Conservation (phyloP, 768 basidiomycete genomes). For the Rossbeevera mucosa region DNA sequence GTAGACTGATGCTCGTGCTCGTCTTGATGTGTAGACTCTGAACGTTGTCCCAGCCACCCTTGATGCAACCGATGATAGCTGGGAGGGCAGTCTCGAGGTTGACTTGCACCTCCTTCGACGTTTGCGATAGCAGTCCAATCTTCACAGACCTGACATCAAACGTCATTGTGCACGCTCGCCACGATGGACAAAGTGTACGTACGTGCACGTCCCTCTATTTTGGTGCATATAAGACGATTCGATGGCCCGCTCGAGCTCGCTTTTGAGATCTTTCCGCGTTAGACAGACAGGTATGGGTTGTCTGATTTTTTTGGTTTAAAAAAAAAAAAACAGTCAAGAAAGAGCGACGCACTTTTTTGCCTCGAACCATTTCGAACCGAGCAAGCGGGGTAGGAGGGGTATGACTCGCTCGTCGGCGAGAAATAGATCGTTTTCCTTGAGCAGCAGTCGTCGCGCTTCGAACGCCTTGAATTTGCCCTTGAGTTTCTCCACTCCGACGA, state of each 20-base stretch:
- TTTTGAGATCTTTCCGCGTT: slow-evolving; percentile 84
- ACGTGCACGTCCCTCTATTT: slow-evolving; percentile 91
- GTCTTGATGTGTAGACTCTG: slow-evolving; percentile 90
- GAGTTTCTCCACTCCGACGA: slow-evolving; percentile 87
- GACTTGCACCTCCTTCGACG: slow-evolving; percentile 64
- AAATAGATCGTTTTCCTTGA: slow-evolving; percentile 90
- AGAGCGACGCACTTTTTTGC: slow-evolving; percentile 84
- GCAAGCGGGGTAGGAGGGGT: slow-evolving; percentile 77
- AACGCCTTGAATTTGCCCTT: slow-evolving; percentile 90
- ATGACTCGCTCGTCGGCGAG: slow-evolving; percentile 89
- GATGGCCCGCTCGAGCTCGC: slow-evolving; percentile 87
- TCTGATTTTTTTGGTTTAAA: slow-evolving; percentile 26
- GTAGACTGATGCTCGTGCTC: slow-evolving; percentile 75
- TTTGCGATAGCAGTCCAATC: slow-evolving; percentile 70
- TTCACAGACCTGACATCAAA: slow-evolving; percentile 65
- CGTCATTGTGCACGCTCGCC: not conserved
- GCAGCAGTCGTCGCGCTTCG: slow-evolving; percentile 74
- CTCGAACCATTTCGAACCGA: slow-evolving; percentile 89
- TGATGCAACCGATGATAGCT: slow-evolving; percentile 61
- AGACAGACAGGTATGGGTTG: slow-evolving; percentile 95
- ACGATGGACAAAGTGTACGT: slow-evolving; percentile 31
- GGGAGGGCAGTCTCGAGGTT: slow-evolving; percentile 82
- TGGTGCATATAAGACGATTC: slow-evolving; percentile 95
- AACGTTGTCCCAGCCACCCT: slow-evolving; percentile 86
- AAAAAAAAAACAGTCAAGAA: not conserved